Conservation (phyloP, 2,329 filamentous ascomycete species). For the Fusarium austroafricanum region DNA sequence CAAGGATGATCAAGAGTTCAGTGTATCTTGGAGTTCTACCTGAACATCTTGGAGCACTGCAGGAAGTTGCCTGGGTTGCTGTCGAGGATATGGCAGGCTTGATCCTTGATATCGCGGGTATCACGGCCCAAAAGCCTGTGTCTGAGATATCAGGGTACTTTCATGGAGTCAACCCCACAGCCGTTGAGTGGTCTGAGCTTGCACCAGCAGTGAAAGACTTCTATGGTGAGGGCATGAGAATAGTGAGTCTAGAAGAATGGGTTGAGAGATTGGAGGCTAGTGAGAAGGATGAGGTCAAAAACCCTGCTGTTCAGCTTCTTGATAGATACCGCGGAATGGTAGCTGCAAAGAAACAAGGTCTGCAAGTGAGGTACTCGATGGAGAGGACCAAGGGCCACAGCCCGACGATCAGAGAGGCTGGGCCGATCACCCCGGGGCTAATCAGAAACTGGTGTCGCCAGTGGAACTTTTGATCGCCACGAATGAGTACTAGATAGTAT, state of each 20-base stretch:
- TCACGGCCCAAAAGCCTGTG: neutral
- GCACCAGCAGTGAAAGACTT: neutral
- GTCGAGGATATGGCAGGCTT: neutral
- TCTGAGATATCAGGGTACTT: conserved; percentile 5
- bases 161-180: conserved; percentile 2
- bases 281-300: neutral
- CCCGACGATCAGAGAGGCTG: neutral
- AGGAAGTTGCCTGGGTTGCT: neutral
- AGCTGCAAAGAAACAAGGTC: neutral
- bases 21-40: conserved; percentile 1
- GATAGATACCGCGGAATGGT: neutral
- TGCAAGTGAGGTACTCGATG: neutral
- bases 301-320: neutral
- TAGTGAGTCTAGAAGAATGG: neutral
- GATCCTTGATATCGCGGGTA: neutral
- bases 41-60: neutral
- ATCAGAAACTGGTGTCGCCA: conserved; percentile 19
- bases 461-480: neutral
- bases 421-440: neutral
- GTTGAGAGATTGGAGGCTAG: neutral
- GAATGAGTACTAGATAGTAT: too few relatives aligned
- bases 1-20: conserved; percentile 10
- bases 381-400: conserved; percentile 2
- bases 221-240: neutral
- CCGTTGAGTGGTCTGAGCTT: neutral